Evolutionary conservation across 768 basidiomycete genomes (phyloP).

Genomic region (Crepidotus variabilis): DNA sequence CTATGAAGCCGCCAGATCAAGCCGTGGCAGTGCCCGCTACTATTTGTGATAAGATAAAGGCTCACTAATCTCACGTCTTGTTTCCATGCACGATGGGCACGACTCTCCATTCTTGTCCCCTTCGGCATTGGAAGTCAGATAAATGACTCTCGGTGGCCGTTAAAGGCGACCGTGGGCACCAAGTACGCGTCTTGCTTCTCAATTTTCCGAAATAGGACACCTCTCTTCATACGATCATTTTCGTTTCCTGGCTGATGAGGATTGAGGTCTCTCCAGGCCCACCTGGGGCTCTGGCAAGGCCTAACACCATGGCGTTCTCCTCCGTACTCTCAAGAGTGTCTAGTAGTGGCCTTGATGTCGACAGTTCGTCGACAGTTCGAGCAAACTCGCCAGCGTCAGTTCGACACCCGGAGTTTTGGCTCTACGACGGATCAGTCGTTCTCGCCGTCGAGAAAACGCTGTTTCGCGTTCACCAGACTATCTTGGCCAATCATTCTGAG

Average conservation of each 20-base stretch:
- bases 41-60: too few species aligned
- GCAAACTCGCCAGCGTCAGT: constrained; percentile 2
- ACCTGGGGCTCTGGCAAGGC: background rate
- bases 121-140: background rate
- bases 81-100: background rate
- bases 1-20: too few species aligned
- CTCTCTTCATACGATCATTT: too few species aligned
- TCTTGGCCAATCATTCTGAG: constrained; percentile 53
- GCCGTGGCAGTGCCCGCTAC: too few species aligned
- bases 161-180: too few species aligned
- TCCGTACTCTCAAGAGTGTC: background rate
- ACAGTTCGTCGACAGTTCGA: too few species aligned
- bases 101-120: background rate
- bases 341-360: background rate
- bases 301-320: background rate
- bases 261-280: too few species aligned
- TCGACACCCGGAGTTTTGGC: constrained; percentile 35
- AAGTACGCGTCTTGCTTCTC: too few species aligned
- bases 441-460: constrained; percentile 34
- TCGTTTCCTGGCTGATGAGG: too few species aligned
- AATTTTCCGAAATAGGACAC: too few species aligned
- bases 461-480: constrained; percentile 44
- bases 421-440: constrained; percentile 44
- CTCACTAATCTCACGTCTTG: too few species aligned
- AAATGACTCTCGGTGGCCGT: background rate